Evolutionary conservation across 768 basidiomycete genomes (phyloP), one percentile per base, ranked within the genome.

Genomic region (Calocera cornea): DNA sequence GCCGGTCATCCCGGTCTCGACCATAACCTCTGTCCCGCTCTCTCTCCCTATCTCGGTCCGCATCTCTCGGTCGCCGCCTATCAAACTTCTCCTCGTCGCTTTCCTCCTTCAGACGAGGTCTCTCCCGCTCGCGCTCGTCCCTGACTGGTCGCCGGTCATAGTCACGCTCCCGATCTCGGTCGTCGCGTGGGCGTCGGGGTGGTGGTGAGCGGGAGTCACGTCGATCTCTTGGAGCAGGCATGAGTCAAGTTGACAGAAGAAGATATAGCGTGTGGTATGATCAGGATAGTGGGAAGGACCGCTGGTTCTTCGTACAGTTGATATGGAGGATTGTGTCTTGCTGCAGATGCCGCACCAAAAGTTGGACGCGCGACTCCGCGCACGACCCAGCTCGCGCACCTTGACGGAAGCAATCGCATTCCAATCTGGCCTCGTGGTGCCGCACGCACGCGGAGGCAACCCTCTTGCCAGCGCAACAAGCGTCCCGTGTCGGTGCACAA

Each of bases 1-100:
- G n/a, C 31, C 44, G 67, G 19, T 68, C 70, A 36, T 70, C 71
- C 34, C 69, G 66, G 16, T 68, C 69, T 65, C 72, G 33, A 49
- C 70, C 68, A 63, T 72, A 16, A 66, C 71, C 72, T 65, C 75
- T 69, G 34, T 78, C 74, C 12, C 40, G 68, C n/a, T 71, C 74
- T 31, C 73, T 69, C 65, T 75, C 76, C 68, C 66, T 69, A 65
- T 76, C 75, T 65, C 77, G 69, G 36, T 77, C 76, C 34, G 67
- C 67, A 12, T 34, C 47, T 69, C 64, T 36, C 68, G 69, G 34
- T 54, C 47, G 12, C 67, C 54, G 44, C 12, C 69, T 64, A 34
- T 70, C 50, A 34, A 60, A 31, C 38, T 65, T 66, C 34, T 64
- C 65, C 16, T 64, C 50, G 31, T 47, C 49, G 40, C 66, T 34